A percentile compares a stretch with the other conserved stretches of the same genome.
phyloP scores from a whole-genome alignment of 768 basidiomycete species.

The Fomitopsis pulvina region DNA sequence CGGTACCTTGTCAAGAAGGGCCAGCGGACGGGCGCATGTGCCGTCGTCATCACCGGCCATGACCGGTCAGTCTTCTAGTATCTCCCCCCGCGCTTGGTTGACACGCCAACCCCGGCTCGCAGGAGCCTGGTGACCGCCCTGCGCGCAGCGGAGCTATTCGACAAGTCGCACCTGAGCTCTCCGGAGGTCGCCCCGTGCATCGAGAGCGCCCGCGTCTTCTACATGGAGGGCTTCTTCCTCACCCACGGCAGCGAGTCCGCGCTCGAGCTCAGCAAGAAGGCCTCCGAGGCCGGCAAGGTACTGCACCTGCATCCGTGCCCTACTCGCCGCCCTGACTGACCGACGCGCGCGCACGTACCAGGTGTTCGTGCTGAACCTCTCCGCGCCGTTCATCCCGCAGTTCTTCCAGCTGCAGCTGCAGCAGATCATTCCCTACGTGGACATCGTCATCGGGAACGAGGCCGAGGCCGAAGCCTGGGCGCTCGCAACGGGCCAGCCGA shows the following conservation, averaged over 20 bases:
- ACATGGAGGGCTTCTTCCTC: conserved; percentile 96
- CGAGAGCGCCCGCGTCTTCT: conserved; percentile 78
- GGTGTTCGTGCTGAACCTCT: conserved; percentile 90
- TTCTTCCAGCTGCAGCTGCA: conserved; percentile 85
- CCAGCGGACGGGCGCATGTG: conserved; percentile 93
- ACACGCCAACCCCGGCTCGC: neutral
- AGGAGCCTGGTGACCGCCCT: conserved; percentile 93
- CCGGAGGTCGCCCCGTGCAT: conserved; percentile 70
- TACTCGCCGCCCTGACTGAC: neutral
- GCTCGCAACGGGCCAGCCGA: conserved; percentile 57
- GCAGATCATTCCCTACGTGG: conserved; percentile 74
- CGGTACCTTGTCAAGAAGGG: conserved; percentile 86
- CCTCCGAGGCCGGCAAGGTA: conserved; percentile 72
- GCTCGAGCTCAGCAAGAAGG: conserved; percentile 70
- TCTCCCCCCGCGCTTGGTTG: neutral
- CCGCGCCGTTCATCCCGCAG: conserved; percentile 94
- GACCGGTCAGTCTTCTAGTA: conserved; percentile 53
- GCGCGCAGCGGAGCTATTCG: conserved; percentile 86
- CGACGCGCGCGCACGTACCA: conserved; percentile 22
- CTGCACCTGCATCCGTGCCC: conserved; percentile 11
- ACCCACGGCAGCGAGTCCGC: conserved; percentile 80
- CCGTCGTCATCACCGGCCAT: conserved; percentile 91
- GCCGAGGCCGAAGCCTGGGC: conserved; percentile 89
- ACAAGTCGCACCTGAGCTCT: conserved; percentile 70
- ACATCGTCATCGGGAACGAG: conserved; percentile 96